These are phyloP conservation scores for Mariannaea elegans DNA, from an alignment of 2,329 filamentous ascomycete species.

Conservation along the genomic window DNA sequence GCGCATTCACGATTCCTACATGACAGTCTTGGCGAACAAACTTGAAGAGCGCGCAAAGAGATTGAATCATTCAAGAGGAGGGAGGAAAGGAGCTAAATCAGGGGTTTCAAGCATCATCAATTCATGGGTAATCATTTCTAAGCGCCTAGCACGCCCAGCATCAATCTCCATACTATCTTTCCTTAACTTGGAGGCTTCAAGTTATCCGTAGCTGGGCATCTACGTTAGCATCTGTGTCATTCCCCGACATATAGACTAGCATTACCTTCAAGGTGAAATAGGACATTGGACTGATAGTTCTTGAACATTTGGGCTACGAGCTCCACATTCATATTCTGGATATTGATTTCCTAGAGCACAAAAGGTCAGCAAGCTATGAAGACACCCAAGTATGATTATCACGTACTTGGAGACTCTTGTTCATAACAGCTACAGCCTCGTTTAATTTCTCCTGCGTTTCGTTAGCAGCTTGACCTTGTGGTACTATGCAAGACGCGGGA, in stretches of 20 bases:
- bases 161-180: not conserved
- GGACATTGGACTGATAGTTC: constrained; percentile 97
- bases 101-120: constrained; percentile 25
- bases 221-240: not conserved
- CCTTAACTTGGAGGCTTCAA: constrained; percentile 71
- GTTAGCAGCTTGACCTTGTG: constrained; percentile 18
- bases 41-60: too few relatives aligned
- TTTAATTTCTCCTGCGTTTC: constrained; percentile 88
- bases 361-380: constrained; percentile 5
- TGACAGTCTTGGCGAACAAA: too few relatives aligned
- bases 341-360: constrained; percentile 83
- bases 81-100: too few relatives aligned
- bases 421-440: constrained; percentile 90
- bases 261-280: constrained; percentile 95
- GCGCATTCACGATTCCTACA: too few relatives aligned
- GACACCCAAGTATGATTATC: not conserved
- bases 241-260: constrained; percentile 14
- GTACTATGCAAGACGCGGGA: not conserved
- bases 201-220: constrained; percentile 76
- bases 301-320: constrained; percentile 99
- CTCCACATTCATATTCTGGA: constrained; percentile 99
- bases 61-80: not conserved
- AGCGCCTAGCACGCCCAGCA: not conserved
- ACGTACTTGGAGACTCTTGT: constrained; percentile 84
- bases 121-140: constrained; percentile 23